Evolutionary conservation across 768 basidiomycete genomes (phyloP), one percentile per base, ranked within the genome.

Genomic region (Termitomyces sp.): DNA sequence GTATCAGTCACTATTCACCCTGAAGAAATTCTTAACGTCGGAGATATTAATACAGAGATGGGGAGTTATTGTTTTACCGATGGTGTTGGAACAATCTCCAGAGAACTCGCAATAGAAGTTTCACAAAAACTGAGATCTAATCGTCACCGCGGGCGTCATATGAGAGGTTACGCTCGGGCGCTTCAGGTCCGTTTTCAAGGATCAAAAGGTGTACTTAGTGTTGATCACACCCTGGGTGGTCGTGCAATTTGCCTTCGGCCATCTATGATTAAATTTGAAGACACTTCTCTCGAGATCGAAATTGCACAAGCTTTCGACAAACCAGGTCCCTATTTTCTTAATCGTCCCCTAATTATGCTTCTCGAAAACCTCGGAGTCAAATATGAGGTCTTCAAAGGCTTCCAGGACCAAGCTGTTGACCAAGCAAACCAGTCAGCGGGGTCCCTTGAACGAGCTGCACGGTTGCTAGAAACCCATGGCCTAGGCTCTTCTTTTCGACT

Each of bases 241-340:
- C 72, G 75, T n/a, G 71, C 72, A 4, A 75, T 89, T 33, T 73
- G 76, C 45, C 68, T 88, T 1, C 72, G 87, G 7, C 77, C 74
- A 1, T 86, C 84, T 0, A 89, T 89, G 86, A 78, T 81, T 63
- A 91, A 92, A 68, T 91, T 91, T 61, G 73, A 80, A 31, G 77
- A 78, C 1, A 75, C 76, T 22, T 78, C 77, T 0, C 70, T 65
- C 4, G 74, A 75, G 5, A 77, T 89, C 13, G 86, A 90, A 67
- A 83, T 91, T 47, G 87, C 88, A 0, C 73, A 77, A 31, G 79
- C 82, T 4, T 91, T 90, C 68, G 78, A 85, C 63, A 74, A 76
- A 45, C 87, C 87, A 2, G 80, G 81, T 8, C 67, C 70, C 6
- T 87, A 84, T 60, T 87, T 70, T 61, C 69, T 81, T 20, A 88